Conservation (phyloP, 805 yeast species). For the Candida ulmi region DNA sequence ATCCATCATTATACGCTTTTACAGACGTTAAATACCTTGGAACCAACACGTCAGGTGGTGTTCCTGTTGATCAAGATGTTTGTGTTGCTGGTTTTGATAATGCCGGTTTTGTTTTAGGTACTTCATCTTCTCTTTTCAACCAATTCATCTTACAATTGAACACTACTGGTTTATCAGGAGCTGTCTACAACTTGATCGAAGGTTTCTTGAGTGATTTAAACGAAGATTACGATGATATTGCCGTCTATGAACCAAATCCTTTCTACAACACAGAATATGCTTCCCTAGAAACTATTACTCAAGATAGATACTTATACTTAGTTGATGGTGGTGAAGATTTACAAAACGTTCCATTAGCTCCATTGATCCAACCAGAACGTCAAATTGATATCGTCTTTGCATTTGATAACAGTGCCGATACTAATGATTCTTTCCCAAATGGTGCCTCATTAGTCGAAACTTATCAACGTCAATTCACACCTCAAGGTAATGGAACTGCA, state of each 20-base stretch:
- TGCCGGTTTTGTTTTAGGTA: constrained; percentile 73
- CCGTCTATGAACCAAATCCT: constrained; percentile 71
- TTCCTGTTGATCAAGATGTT: constrained; percentile 33
- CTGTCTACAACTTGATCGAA: constrained; percentile 39
- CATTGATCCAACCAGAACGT: constrained; percentile 55
- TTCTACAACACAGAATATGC: constrained; percentile 42
- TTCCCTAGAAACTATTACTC: constrained; percentile 30
- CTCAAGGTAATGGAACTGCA: constrained; percentile 46
- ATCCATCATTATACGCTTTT: constrained; percentile 61
- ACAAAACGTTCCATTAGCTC: constrained; percentile 60
- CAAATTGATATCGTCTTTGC: constrained; percentile 61
- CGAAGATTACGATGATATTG: constrained; percentile 55
- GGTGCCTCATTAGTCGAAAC: constrained; percentile 55
- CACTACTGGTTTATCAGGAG: constrained; percentile 43
- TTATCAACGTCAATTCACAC: constrained; percentile 49
- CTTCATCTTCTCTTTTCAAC: constrained; percentile 76
- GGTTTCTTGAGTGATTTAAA: constrained; percentile 42
- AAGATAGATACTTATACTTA: constrained; percentile 40
- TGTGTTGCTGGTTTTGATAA: constrained; percentile 74
- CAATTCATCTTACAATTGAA: constrained; percentile 54
- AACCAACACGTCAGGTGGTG: constrained; percentile 53
- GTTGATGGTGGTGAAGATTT: constrained; percentile 72
- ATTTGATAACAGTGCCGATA: constrained; percentile 62
- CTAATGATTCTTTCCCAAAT: constrained; percentile 56
- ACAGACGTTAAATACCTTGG: constrained; percentile 66